phyloP scores from a whole-genome alignment of 176 grass and related monocot species.

The Musa beccarii region DNA sequence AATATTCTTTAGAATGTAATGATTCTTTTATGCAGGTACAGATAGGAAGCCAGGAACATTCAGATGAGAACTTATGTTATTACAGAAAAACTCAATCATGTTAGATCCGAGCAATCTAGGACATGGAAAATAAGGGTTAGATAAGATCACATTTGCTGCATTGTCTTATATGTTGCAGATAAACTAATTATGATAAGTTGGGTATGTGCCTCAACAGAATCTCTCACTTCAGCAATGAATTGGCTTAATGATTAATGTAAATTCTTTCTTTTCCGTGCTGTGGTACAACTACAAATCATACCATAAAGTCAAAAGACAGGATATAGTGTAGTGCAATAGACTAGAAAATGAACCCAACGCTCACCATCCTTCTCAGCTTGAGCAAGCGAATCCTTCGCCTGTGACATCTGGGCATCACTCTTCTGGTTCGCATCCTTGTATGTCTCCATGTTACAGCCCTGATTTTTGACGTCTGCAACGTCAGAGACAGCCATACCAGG shows the following conservation, averaged over 20 bases:
- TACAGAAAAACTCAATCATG: neutral
- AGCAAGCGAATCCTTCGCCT: neutral
- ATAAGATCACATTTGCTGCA: too few relatives aligned
- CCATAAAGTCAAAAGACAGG: neutral
- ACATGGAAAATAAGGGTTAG: neutral
- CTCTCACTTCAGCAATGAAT: neutral
- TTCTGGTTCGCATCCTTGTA: neutral
- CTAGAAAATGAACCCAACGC: neutral
- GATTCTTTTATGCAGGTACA: neutral
- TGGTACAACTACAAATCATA: neutral
- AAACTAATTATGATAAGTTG: neutral
- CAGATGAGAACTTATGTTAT: too few relatives aligned
- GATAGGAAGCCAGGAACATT: too few relatives aligned
- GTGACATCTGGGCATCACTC: neutral
- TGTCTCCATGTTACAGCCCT: neutral
- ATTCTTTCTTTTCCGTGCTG: neutral
- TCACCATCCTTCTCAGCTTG: conserved; percentile 3
- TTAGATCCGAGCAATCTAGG: neutral
- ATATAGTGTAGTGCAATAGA: neutral
- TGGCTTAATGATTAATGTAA: neutral
- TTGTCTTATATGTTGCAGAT: neutral
- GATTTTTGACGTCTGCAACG: neutral
- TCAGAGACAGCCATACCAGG: neutral
- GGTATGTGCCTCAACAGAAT: neutral
- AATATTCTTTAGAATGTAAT: neutral